A percentile compares a stretch with the other conserved stretches of the same genome.
phyloP scores from a whole-genome alignment of 306 rosid species.

The Pyrus bretschneideri region DNA sequence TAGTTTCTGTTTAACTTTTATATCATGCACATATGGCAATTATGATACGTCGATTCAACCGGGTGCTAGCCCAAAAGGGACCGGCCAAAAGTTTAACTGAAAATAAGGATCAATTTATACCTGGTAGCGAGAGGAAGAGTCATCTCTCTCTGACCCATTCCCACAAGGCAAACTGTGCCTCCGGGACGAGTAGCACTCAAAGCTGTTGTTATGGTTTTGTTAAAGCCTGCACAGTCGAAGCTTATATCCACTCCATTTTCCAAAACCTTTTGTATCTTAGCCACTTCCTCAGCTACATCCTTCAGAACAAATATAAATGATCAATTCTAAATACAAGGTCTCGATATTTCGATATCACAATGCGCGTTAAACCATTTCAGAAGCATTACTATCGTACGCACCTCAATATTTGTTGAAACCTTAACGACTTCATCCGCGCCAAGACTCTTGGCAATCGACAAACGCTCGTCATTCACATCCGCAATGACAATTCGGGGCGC shows the following conservation, averaged over 20 bases:
- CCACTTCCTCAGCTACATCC: conserved; percentile 33
- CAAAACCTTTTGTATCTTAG: conserved; percentile 23
- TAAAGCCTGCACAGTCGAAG: conserved; percentile 37
- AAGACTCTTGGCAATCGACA: conserved; percentile 34
- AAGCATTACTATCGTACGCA: neutral
- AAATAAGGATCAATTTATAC: neutral
- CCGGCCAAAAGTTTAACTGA: neutral
- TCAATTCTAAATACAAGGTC: neutral
- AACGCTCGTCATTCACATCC: conserved; percentile 33
- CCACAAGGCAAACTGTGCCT: conserved; percentile 42
- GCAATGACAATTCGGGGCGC: conserved; percentile 32
- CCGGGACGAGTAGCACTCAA: conserved; percentile 31
- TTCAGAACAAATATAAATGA: neutral
- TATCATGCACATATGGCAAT: too few species aligned
- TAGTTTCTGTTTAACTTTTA: neutral
- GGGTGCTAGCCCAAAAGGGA: too few species aligned
- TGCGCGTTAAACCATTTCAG: too few species aligned
- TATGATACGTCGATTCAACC: too few species aligned
- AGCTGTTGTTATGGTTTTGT: conserved; percentile 38
- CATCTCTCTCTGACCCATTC: conserved; percentile 27
- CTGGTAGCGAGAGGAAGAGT: conserved; percentile 32
- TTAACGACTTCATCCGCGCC: conserved; percentile 28
- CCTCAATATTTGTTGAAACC: conserved; percentile 31
- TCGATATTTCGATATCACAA: too few species aligned
- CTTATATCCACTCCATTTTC: conserved; percentile 21